These are phyloP conservation scores for Linum trigynum DNA, from an alignment of 345 rosid genomes.

Conservation along the genomic window DNA sequence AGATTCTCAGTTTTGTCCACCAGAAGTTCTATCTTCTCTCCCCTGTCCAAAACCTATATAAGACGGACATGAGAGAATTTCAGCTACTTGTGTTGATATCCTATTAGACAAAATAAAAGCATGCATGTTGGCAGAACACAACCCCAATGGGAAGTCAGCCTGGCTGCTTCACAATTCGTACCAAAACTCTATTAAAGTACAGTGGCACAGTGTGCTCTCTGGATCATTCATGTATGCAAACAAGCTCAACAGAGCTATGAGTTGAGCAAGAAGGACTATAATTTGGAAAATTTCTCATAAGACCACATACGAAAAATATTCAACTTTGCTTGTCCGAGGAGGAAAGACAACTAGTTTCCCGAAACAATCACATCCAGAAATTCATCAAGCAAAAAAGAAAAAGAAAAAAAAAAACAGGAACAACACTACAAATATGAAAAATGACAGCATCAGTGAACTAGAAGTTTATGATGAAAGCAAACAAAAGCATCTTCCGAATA, in stretches of 20 bases:
- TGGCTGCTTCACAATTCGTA: neutral
- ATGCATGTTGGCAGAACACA: neutral
- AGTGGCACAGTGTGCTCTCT: too few relatives aligned
- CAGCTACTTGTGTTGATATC: neutral
- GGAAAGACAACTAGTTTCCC: too few relatives aligned
- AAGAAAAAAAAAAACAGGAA: neutral
- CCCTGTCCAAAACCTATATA: slow-evolving; percentile 34
- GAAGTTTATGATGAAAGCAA: neutral
- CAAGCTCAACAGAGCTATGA: too few relatives aligned
- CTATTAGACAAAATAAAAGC: neutral
- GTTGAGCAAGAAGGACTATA: too few relatives aligned
- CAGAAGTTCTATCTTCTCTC: slow-evolving; percentile 37
- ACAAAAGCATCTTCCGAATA: neutral
- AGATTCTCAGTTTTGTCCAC: slow-evolving; percentile 40
- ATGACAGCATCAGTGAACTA: neutral
- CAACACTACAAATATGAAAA: neutral
- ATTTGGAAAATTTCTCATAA: too few relatives aligned
- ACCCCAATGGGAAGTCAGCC: neutral
- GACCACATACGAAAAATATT: too few relatives aligned
- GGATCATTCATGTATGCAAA: too few relatives aligned
- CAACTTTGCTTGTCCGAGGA: too few relatives aligned
- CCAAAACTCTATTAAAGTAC: too few relatives aligned
- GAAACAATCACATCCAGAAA: too few relatives aligned
- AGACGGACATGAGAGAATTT: neutral
- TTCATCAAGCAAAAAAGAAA: too few relatives aligned